A percentile compares a stretch with the other conserved stretches of the same genome.
Evolutionary conservation across 306 rosid genomes (phyloP).

Genomic region (Pyrus bretschneideri): DNA sequence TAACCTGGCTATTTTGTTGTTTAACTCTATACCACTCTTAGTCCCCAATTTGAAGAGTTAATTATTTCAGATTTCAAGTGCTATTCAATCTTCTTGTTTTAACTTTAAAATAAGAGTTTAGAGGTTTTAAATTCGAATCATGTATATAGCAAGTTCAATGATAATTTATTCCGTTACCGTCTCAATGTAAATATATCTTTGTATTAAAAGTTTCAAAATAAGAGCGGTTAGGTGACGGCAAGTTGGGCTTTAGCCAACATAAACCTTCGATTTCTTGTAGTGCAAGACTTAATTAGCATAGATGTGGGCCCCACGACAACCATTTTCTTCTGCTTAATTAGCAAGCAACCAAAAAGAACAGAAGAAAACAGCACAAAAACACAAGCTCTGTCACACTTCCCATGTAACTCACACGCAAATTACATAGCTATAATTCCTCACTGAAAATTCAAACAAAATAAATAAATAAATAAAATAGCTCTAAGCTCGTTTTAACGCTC

Average conservation of each 20-base stretch:
- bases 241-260: background rate
- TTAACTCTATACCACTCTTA: too few species aligned
- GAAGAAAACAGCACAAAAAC: background rate
- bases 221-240: background rate
- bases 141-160: too few species aligned
- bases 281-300: background rate
- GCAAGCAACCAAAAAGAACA: background rate
- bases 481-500: slow-evolving; percentile 6
- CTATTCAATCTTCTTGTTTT: background rate
- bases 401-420: background rate
- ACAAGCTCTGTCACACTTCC: background rate
- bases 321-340: background rate
- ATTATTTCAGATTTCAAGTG: background rate
- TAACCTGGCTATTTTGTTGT: too few species aligned
- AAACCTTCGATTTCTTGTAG: background rate
- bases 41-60: too few species aligned
- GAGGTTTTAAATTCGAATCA: too few species aligned
- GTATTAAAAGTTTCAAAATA: background rate
- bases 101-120: background rate
- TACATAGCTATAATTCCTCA: slow-evolving; percentile 4
- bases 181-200: too few species aligned
- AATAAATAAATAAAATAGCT: background rate
- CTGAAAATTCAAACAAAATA: background rate
- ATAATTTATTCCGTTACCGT: too few species aligned
- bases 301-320: background rate